A percentile compares a stretch with the other conserved stretches of the same genome.
phyloP scores from a whole-genome alignment of 306 rosid species.

The Bauhinia variegata region DNA sequence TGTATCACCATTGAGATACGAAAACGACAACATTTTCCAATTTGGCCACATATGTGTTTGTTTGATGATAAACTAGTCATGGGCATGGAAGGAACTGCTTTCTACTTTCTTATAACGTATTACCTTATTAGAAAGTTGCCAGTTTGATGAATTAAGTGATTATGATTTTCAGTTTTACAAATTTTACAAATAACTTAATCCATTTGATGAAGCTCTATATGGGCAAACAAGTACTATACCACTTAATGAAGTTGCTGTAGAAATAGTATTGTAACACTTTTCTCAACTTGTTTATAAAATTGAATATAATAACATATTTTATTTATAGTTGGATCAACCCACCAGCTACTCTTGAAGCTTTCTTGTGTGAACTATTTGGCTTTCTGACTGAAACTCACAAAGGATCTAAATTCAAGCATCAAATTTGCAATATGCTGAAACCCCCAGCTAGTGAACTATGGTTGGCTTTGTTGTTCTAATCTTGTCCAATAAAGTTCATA shows the following conservation, averaged over 20 bases:
- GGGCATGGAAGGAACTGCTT: constrained; percentile 20
- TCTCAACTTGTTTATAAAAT: no score
- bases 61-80: constrained; percentile 37
- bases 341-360: constrained; percentile 2
- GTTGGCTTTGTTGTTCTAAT: background rate
- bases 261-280: no score
- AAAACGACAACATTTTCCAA: constrained; percentile 46
- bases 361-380: no score
- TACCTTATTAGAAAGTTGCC: constrained; percentile 32
- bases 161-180: background rate
- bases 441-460: background rate
- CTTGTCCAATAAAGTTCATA: constrained; percentile 2
- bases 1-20: constrained; percentile 39
- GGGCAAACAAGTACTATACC: background rate
- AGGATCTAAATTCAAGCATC: constrained; percentile 3
- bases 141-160: constrained; percentile 24
- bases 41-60: constrained; percentile 36
- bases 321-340: background rate
- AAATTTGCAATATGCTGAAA: background rate
- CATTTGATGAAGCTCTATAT: background rate
- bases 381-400: constrained; percentile 1
- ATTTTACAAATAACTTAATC: no score
- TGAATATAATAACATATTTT: background rate
- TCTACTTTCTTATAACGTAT: constrained; percentile 33
- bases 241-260: no score